Base-by-base conservation (phyloP, 441 rosid genomes). In the Populus hybrid region DNA sequence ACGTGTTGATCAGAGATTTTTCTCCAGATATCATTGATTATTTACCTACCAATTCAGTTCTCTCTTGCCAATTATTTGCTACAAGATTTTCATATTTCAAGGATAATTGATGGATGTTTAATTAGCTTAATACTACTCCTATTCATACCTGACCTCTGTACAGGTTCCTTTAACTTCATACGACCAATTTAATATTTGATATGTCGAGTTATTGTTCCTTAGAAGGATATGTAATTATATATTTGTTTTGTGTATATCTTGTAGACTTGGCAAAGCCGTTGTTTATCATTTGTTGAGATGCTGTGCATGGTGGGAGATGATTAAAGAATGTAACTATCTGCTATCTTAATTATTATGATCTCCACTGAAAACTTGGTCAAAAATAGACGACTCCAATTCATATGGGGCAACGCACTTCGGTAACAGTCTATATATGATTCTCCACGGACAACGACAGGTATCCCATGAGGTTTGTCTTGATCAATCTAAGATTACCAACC, bases 381-480 rank as follows among this genome's bases (percentile, higher is more conserved):
- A 50, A 72, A 12, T 14, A 24, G 75, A 72, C 75, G 23, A 26
- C 32, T 72, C 20, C 75, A 50, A 28, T 26, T 72, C 32, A 14
- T 36, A 18, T 63, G 23, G 36, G 32, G 0, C 21, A 30, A 70
- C 11, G 26, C 59, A 70, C 23, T 38, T 21, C 10, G 72, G 72
- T 70, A 24, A 38, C 72, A 70, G 18, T 69, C 23, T 7, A 57
- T 2, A 12, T 18, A 34, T 65, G 70, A 40, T 75, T 80, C 59
- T 70, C 42, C 50, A 20, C 36, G 73, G 76, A 71, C 50, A 80
- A 38, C 12, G 82, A 80, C 79, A 34, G 72, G 32, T 30, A 50
- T 73, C 69, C 42, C 64, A 53, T 71, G 68, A 80, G 35, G 75
- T 70, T 61, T 61, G 26, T 18, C n/a, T 57, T 61, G 9, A 24